These are phyloP conservation scores for Phytophthora hibernalis DNA, from an alignment of 352 stramenopile genomes.

Conservation along the genomic window DNA sequence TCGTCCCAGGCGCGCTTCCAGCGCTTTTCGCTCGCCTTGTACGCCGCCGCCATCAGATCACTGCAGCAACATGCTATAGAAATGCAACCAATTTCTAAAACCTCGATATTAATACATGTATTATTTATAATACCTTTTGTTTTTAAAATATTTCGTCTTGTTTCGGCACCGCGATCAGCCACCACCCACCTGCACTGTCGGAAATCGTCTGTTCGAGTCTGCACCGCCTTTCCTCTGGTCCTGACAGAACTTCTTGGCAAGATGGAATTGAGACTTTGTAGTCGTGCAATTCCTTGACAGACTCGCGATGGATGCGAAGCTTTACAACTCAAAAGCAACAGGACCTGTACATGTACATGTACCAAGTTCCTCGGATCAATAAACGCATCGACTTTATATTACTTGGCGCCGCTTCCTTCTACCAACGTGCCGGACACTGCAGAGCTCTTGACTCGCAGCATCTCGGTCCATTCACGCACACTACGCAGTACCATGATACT, in stretches of 20 bases:
- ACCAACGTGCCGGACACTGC: constrained; percentile 4
- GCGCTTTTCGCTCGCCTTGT: constrained; percentile 82
- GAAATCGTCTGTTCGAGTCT: constrained; percentile 13
- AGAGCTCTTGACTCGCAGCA: constrained; percentile 12
- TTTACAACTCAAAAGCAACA: background rate
- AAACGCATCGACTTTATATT: constrained; percentile 31
- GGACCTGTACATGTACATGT: background rate
- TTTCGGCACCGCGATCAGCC: constrained; percentile 11
- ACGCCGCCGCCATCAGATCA: constrained; percentile 37
- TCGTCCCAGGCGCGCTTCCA: constrained; percentile 55
- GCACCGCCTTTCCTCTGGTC: constrained; percentile 1
- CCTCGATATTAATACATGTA: no score
- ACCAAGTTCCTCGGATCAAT: constrained; percentile 2
- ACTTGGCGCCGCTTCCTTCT: constrained; percentile 14
- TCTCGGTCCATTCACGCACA: constrained; percentile 28
- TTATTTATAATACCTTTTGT: no score
- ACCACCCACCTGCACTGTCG: constrained; percentile 7
- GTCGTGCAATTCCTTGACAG: background rate
- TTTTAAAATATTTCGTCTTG: background rate
- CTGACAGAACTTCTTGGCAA: background rate
- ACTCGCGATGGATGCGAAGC: background rate
- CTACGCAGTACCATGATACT: no score
- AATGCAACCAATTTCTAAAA: background rate
- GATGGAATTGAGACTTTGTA: no score
- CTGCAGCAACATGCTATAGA: background rate